Percentiles rank a stretch among this genome's conserved stretches.
These are phyloP conservation scores for Durusdinium trenchii DNA, from an alignment of 73 alveolate genomes.

Conservation along the genomic window DNA sequence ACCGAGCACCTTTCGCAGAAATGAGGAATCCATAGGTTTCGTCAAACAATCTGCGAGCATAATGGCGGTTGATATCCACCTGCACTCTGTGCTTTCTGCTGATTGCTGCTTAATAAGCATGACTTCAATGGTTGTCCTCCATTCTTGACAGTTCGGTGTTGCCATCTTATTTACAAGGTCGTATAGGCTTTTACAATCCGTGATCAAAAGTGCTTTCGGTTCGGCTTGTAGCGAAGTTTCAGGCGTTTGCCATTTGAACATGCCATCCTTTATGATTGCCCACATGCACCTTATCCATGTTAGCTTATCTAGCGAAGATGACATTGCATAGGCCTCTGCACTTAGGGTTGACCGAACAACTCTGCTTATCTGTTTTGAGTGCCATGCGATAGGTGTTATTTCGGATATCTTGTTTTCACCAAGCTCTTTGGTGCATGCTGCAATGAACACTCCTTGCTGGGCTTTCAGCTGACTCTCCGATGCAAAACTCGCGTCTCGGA, in stretches of 20 bases:
- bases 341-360: background rate
- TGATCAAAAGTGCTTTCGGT: background rate
- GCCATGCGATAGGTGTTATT: background rate
- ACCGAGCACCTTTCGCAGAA: background rate
- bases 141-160: background rate
- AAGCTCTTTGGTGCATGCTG: background rate
- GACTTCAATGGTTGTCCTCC: background rate
- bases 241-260: background rate
- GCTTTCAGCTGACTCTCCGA: background rate
- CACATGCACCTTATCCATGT: background rate
- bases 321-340: background rate
- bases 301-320: no score
- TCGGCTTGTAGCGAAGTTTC: background rate
- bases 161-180: no score
- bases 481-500: background rate
- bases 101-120: background rate
- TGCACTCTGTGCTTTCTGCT: no score
- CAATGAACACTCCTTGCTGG: background rate
- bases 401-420: background rate
- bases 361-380: background rate
- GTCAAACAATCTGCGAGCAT: background rate
- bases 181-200: background rate
- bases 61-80: background rate
- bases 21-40: background rate
- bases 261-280: background rate